phyloP scores from a whole-genome alignment of 768 basidiomycete genomes.

The Megacollybia marginata region DNA sequence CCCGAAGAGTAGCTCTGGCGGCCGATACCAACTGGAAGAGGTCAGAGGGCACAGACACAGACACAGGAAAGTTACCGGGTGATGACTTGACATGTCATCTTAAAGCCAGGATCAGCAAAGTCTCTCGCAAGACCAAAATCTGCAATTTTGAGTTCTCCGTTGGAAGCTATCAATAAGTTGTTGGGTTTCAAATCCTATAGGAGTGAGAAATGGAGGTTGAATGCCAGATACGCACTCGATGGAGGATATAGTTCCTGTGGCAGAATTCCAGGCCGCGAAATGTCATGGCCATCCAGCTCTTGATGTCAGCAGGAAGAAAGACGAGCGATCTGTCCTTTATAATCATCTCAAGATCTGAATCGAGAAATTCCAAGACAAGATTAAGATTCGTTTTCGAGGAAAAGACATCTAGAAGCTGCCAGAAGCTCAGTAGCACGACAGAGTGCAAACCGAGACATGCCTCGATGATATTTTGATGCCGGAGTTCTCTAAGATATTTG shows the following conservation, averaged over 20 bases:
- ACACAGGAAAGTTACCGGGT: slow-evolving; percentile 54
- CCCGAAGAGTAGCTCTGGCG: slow-evolving; percentile 91
- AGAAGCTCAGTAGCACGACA: not conserved
- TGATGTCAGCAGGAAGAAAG: slow-evolving; percentile 93
- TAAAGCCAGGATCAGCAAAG: slow-evolving; percentile 88
- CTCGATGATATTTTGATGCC: slow-evolving; percentile 93
- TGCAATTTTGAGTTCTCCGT: slow-evolving; percentile 92
- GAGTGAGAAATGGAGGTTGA: not conserved
- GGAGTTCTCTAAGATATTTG: slow-evolving; percentile 90
- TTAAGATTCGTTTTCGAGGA: slow-evolving; percentile 95
- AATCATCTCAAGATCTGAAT: slow-evolving; percentile 93
- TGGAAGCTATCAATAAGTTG: slow-evolving; percentile 87
- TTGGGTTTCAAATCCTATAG: slow-evolving; percentile 94
- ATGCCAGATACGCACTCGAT: slow-evolving; percentile 52
- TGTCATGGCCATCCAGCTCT: slow-evolving; percentile 99
- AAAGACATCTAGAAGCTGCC: slow-evolving; percentile 90
- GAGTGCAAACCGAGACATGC: slow-evolving; percentile 19
- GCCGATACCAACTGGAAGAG: slow-evolving; percentile 84
- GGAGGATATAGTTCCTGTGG: slow-evolving; percentile 88
- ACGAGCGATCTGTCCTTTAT: slow-evolving; percentile 91
- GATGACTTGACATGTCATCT: slow-evolving; percentile 98
- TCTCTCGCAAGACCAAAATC: slow-evolving; percentile 99
- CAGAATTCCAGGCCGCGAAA: slow-evolving; percentile 98
- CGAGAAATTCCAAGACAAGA: slow-evolving; percentile 93
- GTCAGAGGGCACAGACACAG: not conserved